These are phyloP conservation scores for Paramecium octaurelia DNA, from an alignment of 73 alveolate genomes.

Conservation along the genomic window DNA sequence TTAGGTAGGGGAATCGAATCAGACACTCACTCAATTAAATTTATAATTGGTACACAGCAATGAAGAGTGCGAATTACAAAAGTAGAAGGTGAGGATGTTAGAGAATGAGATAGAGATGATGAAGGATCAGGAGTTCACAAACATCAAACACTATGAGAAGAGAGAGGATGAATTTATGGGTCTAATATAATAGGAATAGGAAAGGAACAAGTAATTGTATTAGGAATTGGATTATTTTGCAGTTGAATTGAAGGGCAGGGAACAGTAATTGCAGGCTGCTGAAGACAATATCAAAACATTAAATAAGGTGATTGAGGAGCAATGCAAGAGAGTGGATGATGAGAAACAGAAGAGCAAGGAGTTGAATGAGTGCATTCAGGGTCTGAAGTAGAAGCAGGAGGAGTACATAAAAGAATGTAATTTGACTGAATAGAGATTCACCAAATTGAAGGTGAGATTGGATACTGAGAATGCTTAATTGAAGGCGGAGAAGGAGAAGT, in stretches of 20 bases:
- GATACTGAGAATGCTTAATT: not conserved
- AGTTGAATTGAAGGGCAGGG: not conserved
- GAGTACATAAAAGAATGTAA: not conserved
- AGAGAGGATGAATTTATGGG: constrained; percentile 50
- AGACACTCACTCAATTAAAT: not conserved
- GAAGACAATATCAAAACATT: constrained; percentile 7
- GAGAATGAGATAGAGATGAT: not conserved
- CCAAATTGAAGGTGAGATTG: not conserved
- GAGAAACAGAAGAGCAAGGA: not conserved
- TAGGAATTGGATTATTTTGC: constrained; percentile 25
- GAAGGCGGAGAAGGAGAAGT: not conserved
- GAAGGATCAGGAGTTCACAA: not conserved
- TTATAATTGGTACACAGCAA: not conserved
- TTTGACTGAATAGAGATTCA: not conserved
- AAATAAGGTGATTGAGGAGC: constrained; percentile 32
- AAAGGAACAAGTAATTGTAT: constrained; percentile 13
- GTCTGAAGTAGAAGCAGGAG: not conserved
- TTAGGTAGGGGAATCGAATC: not conserved
- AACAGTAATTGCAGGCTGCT: not conserved
- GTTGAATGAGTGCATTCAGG: not conserved
- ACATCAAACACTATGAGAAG: constrained; percentile 35
- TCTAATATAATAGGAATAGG: not conserved
- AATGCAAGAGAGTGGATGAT: constrained; percentile 19
- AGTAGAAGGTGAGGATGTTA: not conserved
- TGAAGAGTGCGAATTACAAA: not conserved